phyloP scores from a whole-genome alignment of 208 protist genomes.

The Angomonas deanei region DNA sequence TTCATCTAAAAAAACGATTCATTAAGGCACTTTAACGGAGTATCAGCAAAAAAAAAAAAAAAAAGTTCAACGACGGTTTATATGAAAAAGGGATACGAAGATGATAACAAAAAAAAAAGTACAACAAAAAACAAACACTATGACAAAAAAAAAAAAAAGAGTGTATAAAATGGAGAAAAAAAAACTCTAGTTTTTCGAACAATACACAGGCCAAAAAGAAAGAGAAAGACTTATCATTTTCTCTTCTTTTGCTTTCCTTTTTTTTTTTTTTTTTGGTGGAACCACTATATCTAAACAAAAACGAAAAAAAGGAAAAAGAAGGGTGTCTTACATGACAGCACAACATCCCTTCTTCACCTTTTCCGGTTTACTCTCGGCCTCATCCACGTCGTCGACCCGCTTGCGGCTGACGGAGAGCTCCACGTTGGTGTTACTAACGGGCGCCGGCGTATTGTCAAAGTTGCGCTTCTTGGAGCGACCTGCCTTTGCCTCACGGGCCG shows the following conservation, averaged over 20 bases:
- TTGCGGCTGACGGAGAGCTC: background rate
- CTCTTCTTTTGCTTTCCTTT: too few relatives aligned
- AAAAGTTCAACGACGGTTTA: too few relatives aligned
- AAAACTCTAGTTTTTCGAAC: too few relatives aligned
- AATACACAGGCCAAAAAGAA: too few relatives aligned
- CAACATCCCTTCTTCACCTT: background rate
- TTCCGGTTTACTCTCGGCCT: background rate
- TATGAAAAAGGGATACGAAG: too few relatives aligned
- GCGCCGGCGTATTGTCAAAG: background rate
- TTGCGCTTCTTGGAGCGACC: background rate
- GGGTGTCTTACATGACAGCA: background rate
- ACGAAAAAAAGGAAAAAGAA: conserved; percentile 2
- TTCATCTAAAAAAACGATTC: too few relatives aligned
- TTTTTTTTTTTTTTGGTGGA: background rate
- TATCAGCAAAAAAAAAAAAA: too few relatives aligned
- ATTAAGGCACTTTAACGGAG: too few relatives aligned
- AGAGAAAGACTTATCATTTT: too few relatives aligned
- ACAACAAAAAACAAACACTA: too few relatives aligned
- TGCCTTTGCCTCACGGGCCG: background rate
- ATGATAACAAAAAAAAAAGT: too few relatives aligned
- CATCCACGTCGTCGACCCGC: background rate
- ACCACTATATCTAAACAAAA: background rate
- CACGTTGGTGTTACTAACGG: background rate
- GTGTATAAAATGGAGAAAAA: background rate
- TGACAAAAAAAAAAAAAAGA: background rate